These are phyloP conservation scores for Conidiobolus incongruus DNA, from an alignment of 371 early-diverging fungal species.

Conservation along the genomic window DNA sequence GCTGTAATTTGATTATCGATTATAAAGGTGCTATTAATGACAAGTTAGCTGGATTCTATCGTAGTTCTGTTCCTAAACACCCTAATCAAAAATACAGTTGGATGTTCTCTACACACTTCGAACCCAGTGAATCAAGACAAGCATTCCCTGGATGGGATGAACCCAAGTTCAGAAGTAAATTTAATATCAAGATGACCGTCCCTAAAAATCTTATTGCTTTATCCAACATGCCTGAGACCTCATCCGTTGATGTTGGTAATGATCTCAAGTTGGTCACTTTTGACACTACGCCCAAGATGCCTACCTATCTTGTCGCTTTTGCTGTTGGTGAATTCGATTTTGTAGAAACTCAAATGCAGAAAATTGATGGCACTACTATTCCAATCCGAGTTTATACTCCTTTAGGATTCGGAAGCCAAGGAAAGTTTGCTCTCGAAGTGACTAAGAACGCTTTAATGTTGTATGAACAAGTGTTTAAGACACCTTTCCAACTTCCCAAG, in stretches of 20 bases:
- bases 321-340: conserved; percentile 76
- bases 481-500: conserved; percentile 71
- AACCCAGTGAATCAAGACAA: conserved; percentile 67
- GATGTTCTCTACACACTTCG: conserved; percentile 78
- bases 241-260: conserved; percentile 10
- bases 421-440: conserved; percentile 55
- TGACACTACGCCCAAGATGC: conserved; percentile 41
- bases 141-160: conserved; percentile 88
- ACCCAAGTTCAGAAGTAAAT: conserved; percentile 75
- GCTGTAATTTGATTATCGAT: conserved; percentile 20
- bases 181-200: conserved; percentile 51
- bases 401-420: conserved; percentile 36
- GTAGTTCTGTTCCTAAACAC: conserved; percentile 12
- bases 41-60: conserved; percentile 70
- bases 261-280: conserved; percentile 24
- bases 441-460: conserved; percentile 44
- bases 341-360: conserved; percentile 41
- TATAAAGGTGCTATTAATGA: conserved; percentile 56
- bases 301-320: conserved; percentile 51
- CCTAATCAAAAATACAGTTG: neutral
- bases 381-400: conserved; percentile 53
- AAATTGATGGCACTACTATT: conserved; percentile 31
- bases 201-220: conserved; percentile 38
- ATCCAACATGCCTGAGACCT: conserved; percentile 58
- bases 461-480: conserved; percentile 53